These are phyloP conservation scores for Coniochaeta sp. DNA, from an alignment of 2,329 filamentous ascomycete genomes.

Conservation along the genomic window DNA sequence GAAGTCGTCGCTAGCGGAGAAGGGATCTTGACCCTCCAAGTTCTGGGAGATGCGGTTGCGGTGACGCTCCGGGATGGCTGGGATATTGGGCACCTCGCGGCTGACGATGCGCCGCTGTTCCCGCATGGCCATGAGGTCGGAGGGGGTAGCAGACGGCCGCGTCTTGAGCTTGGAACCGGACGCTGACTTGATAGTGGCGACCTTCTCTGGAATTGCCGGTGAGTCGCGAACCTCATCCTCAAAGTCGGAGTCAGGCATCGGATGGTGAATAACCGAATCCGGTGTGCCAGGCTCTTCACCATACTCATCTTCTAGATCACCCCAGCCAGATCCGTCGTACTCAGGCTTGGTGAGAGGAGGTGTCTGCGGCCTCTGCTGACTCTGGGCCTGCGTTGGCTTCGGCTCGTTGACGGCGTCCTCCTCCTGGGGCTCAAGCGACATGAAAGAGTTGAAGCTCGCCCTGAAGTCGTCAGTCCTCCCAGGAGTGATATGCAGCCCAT, in stretches of 20 bases:
- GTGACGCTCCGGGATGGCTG: slow-evolving; percentile 55
- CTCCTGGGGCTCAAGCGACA: slow-evolving; percentile 26
- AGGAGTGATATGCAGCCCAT: slow-evolving; percentile 11
- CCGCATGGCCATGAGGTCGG: slow-evolving; percentile 78
- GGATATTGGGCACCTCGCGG: slow-evolving; percentile 56
- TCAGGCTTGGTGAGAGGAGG: slow-evolving; percentile 54
- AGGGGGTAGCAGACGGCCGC: slow-evolving; percentile 77
- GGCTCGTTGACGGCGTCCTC: slow-evolving; percentile 12
- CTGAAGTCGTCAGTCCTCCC: slow-evolving; percentile 24
- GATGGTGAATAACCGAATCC: slow-evolving; percentile 83
- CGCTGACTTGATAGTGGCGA: slow-evolving; percentile 79
- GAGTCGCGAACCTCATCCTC: slow-evolving; percentile 39
- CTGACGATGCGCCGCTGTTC: slow-evolving; percentile 81
- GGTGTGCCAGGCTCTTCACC: slow-evolving; percentile 66
- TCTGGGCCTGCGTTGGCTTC: slow-evolving; percentile 29
- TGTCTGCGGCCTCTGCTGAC: slow-evolving; percentile 37
- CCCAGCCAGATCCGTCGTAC: slow-evolving; percentile 58
- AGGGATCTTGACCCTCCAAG: slow-evolving; percentile 29
- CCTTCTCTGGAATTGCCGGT: slow-evolving; percentile 67
- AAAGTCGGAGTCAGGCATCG: slow-evolving; percentile 37
- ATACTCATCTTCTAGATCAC: slow-evolving; percentile 45
- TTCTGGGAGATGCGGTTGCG: slow-evolving; percentile 47
- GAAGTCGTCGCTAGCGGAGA: slow-evolving; percentile 31
- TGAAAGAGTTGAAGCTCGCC: slow-evolving; percentile 38
- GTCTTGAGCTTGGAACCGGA: slow-evolving; percentile 84